These are phyloP conservation scores for Fusarium mundagurra DNA, from an alignment of 2,329 filamentous ascomycete species.

Conservation along the genomic window DNA sequence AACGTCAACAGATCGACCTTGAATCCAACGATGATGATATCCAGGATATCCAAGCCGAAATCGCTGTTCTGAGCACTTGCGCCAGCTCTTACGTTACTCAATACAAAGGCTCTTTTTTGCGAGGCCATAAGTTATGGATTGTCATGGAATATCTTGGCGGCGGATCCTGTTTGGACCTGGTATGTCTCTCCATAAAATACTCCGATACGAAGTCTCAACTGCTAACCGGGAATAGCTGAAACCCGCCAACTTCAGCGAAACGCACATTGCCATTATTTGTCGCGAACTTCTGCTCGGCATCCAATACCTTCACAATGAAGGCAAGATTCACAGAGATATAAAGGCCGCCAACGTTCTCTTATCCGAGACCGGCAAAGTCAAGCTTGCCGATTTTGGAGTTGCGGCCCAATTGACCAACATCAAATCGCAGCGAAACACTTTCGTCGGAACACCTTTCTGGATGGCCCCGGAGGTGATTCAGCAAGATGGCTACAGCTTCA, in stretches of 20 bases:
- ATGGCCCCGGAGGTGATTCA: slow-evolving; percentile 97
- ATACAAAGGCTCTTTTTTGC: slow-evolving; percentile 96
- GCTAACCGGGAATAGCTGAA: slow-evolving; percentile 70
- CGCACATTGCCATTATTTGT: slow-evolving; percentile 93
- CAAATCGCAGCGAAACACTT: slow-evolving; percentile 96
- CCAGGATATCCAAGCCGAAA: slow-evolving; percentile 97
- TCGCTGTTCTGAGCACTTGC: slow-evolving; percentile 93
- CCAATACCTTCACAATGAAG: slow-evolving; percentile 91
- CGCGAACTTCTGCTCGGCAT: slow-evolving; percentile 89
- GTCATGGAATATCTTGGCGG: slow-evolving; percentile 98
- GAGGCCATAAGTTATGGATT: slow-evolving; percentile 97
- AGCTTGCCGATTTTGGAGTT: slow-evolving; percentile 96
- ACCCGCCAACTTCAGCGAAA: slow-evolving; percentile 87
- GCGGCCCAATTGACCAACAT: slow-evolving; percentile 97
- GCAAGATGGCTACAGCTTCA: slow-evolving; percentile 84
- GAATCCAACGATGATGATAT: slow-evolving; percentile 99
- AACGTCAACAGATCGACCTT: slow-evolving; percentile 83
- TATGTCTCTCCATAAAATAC: slow-evolving; percentile 55
- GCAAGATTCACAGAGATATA: slow-evolving; percentile 96
- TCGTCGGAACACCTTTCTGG: slow-evolving; percentile 97
- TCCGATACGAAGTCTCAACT: neutral
- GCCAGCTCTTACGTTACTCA: slow-evolving; percentile 93
- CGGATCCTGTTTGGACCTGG: slow-evolving; percentile 92
- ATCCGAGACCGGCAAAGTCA: slow-evolving; percentile 90
- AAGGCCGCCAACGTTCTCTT: slow-evolving; percentile 96